phyloP scores from a whole-genome alignment of 208 protist genomes.

The Leishmania tarentolae region DNA sequence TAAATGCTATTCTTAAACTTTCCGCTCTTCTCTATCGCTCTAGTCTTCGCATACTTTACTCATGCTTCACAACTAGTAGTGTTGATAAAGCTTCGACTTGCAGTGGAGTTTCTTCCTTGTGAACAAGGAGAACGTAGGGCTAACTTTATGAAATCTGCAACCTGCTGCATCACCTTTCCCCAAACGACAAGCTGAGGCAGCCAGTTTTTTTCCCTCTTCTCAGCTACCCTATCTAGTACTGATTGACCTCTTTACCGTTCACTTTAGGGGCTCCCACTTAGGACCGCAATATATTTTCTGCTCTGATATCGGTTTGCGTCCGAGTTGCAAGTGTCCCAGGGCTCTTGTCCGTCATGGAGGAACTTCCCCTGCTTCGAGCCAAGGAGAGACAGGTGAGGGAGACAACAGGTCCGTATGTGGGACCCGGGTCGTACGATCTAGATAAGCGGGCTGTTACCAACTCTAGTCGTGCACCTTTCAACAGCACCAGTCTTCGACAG shows the following conservation, averaged over 20 bases:
- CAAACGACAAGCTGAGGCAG: background rate
- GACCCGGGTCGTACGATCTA: constrained; percentile 79
- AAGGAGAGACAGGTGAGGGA: constrained; percentile 49
- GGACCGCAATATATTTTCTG: background rate
- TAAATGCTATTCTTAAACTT: background rate
- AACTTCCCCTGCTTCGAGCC: constrained; percentile 74
- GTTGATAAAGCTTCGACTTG: background rate
- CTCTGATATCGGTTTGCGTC: background rate
- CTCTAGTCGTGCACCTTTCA: constrained; percentile 73
- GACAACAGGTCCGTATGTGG: constrained; percentile 58
- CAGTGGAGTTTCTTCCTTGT: background rate
- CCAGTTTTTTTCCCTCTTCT: background rate
- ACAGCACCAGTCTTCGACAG: constrained; percentile 56
- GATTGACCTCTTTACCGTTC: background rate
- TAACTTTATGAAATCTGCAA: background rate
- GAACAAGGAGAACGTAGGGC: background rate
- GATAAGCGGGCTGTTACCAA: constrained; percentile 25
- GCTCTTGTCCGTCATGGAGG: constrained; percentile 46
- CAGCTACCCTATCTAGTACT: background rate
- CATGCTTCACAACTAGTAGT: background rate
- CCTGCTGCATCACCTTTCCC: background rate
- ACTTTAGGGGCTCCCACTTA: background rate
- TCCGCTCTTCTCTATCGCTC: background rate
- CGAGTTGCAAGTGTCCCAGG: background rate
- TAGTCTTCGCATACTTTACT: background rate